phyloP scores from a whole-genome alignment of 2,329 filamentous ascomycete species.

The Monosporascus cannonballus region DNA sequence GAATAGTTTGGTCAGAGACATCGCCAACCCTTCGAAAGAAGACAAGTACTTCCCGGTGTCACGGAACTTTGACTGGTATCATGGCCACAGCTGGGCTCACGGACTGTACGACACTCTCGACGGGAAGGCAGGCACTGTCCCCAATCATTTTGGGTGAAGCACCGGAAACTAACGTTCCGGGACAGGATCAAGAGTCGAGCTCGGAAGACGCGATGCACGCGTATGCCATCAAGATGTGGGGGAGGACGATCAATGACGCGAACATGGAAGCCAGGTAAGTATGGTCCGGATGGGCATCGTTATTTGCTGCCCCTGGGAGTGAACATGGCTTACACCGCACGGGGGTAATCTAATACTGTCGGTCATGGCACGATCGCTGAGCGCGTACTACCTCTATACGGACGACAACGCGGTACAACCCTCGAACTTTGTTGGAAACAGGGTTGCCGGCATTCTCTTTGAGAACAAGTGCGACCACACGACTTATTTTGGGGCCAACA shows the following conservation, averaged over 20 bases:
- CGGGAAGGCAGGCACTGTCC: slow-evolving; percentile 50
- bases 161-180: slow-evolving; percentile 1
- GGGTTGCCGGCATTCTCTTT: slow-evolving; percentile 66
- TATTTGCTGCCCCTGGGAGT: neutral
- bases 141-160: neutral
- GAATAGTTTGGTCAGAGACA: slow-evolving; percentile 76
- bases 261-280: slow-evolving; percentile 68
- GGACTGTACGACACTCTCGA: slow-evolving; percentile 65
- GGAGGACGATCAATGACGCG: slow-evolving; percentile 64
- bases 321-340: slow-evolving; percentile 10
- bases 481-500: slow-evolving; percentile 75
- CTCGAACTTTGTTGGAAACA: slow-evolving; percentile 72
- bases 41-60: slow-evolving; percentile 78
- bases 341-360: slow-evolving; percentile 78
- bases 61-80: slow-evolving; percentile 86
- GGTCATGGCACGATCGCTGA: slow-evolving; percentile 66
- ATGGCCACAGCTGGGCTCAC: slow-evolving; percentile 91
- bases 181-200: slow-evolving; percentile 69
- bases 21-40: slow-evolving; percentile 64
- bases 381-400: slow-evolving; percentile 77
- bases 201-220: slow-evolving; percentile 85
- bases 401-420: slow-evolving; percentile 66
- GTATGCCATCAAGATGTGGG: slow-evolving; percentile 94
- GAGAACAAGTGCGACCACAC: slow-evolving; percentile 95
- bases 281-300: neutral